phyloP scores from a whole-genome alignment of 345 rosid species.

The Eucalyptus tenuipes region DNA sequence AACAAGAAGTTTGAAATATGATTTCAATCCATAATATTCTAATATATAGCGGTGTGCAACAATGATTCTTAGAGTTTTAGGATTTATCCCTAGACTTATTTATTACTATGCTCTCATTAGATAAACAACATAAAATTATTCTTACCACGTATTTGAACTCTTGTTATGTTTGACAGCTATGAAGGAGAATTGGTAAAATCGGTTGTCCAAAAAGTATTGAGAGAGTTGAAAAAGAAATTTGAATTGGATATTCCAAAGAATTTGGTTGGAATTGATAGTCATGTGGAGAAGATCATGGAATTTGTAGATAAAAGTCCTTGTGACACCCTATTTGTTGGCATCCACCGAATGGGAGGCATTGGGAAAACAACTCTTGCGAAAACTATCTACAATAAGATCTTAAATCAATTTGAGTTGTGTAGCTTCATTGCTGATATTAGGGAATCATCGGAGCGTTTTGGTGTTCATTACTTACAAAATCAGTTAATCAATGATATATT shows the following conservation, averaged over 20 bases:
- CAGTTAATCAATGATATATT: neutral
- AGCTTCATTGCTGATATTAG: neutral
- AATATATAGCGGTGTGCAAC: accelerated
- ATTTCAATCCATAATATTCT: no score
- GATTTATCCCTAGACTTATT: neutral
- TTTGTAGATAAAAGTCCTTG: no score
- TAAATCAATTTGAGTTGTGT: accelerated
- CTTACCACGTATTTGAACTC: neutral
- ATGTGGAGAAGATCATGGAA: accelerated
- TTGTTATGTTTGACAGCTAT: neutral
- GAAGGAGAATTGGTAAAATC: neutral
- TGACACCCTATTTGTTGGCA: no score
- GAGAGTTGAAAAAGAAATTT: neutral
- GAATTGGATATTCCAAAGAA: neutral
- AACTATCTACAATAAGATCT: no score
- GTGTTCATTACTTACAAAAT: neutral
- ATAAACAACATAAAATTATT: neutral
- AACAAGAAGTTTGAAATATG: no score
- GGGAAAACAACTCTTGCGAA: no score
- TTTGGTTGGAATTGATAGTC: neutral
- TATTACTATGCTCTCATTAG: neutral
- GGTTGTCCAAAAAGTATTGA: neutral
- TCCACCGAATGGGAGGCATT: no score
- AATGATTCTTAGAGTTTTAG: no score
- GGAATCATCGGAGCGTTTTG: accelerated